Conservation (phyloP, 345 rosid species). For the Brassica nigra region DNA sequence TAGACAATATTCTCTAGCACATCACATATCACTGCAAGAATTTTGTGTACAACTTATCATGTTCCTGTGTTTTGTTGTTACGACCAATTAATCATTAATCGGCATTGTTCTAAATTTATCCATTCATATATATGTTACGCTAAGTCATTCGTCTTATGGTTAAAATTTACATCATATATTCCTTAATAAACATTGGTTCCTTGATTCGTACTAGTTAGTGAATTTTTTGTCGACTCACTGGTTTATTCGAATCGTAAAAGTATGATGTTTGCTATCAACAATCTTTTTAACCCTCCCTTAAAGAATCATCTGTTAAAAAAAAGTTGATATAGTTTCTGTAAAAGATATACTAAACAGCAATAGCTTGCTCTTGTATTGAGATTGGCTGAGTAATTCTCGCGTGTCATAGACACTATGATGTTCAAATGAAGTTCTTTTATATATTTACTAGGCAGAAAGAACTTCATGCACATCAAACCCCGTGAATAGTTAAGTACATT, state of each 20-base stretch:
- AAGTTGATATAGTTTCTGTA: background rate
- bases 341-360: background rate
- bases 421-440: conserved; percentile 20
- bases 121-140: conserved; percentile 36
- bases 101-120: conserved; percentile 30
- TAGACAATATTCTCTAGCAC: conserved; percentile 35
- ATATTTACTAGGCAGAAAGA: conserved; percentile 25
- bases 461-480: conserved; percentile 26
- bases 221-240: conserved; percentile 26
- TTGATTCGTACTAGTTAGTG: conserved; percentile 30
- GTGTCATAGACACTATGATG: background rate
- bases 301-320: conserved; percentile 17
- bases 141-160: conserved; percentile 44
- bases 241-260: conserved; percentile 32
- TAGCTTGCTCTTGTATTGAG: conserved; percentile 13
- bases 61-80: conserved; percentile 30
- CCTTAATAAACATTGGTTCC: conserved; percentile 38
- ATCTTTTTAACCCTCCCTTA: conserved; percentile 15
- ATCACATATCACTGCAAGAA: conserved; percentile 30
- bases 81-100: conserved; percentile 38
- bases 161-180: conserved; percentile 38
- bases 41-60: conserved; percentile 37
- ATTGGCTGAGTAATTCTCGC: conserved; percentile 18
- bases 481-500: conserved; percentile 30
- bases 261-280: conserved; percentile 27